Base-by-base conservation (phyloP, 257 asterid species). In the Solanum megistacrolobum region DNA sequence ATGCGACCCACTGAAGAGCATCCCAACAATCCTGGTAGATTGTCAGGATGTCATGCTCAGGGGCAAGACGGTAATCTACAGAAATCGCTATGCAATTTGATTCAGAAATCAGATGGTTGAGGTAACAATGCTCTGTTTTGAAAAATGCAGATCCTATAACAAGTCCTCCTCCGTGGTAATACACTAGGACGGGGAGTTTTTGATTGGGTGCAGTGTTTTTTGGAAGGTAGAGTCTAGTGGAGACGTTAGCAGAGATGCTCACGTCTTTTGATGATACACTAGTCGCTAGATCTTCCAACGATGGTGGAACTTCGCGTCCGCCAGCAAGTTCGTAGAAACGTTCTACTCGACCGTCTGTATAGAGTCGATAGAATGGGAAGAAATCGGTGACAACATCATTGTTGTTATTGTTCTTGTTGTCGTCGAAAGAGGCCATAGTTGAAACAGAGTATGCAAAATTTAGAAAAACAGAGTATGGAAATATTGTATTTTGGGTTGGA, bases 201-300 rank as follows among this genome's bases (percentile, higher is more conserved):
- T 90, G 81, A 55, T 11, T 18, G 5, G 85, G 9, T 13, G 36
- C 9, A 0, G 76, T 65, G 20, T 46, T 55, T 20, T 87, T 87
- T 1, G 92, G 91, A 18, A 90, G 86, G 87, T 88, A 91, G 12
- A 91, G 32, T 65, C 92, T 89, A 5, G 93, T 89, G 4, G 93
- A 91, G n/a, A 91, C 41, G 9, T 74, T 4, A 13, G 87, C 52
- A 7, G 88, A 86, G 31, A 90, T 91, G 25, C 65, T 32, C 62
- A 89, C 21, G 83, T 90, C 91, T 71, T 86, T 91, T 29, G 92
- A 91, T 55, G 87, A 83, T 4, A 91, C 92, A 6, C 87, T 81
- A 3, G 86, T 85, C 60, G 16, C 2, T 12, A 89, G 84, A 39
- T 90, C 89, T 31, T 89, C 82, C 7, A 25, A 71, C 0, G 92